Conservation (phyloP, 78 protist species). For the Guillardia theta region DNA sequence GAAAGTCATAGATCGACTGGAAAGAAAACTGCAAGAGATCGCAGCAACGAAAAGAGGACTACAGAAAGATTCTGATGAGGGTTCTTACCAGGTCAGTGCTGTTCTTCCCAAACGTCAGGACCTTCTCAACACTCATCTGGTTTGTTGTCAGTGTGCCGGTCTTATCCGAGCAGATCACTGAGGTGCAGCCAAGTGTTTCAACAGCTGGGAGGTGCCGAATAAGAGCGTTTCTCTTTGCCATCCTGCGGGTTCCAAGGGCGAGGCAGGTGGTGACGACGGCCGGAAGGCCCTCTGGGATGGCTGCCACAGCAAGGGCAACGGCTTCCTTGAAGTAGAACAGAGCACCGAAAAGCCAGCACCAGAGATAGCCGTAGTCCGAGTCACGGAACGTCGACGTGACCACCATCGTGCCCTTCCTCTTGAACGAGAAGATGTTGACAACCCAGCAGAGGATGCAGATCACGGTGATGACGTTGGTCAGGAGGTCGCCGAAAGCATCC, state of each 20-base stretch:
- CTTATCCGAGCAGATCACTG: slow-evolving; percentile 94
- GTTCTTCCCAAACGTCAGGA: background rate
- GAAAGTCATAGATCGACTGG: background rate
- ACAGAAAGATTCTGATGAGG: background rate
- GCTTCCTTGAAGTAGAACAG: slow-evolving; percentile 78
- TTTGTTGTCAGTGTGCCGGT: slow-evolving; percentile 96
- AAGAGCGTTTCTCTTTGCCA: slow-evolving; percentile 85
- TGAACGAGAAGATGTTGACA: slow-evolving; percentile 13
- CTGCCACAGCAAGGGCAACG: slow-evolving; percentile 93
- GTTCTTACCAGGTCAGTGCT: background rate
- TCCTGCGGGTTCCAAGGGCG: slow-evolving; percentile 80
- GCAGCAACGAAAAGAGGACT: background rate
- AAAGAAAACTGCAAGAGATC: background rate
- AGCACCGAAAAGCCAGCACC: slow-evolving; percentile 53
- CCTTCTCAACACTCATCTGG: slow-evolving; percentile 77
- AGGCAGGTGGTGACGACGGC: slow-evolving; percentile 94
- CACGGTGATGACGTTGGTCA: slow-evolving; percentile 59
- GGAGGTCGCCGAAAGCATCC: slow-evolving; percentile 75
- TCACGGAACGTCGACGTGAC: background rate
- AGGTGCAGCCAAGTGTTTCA: slow-evolving; percentile 93
- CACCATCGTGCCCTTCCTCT: background rate
- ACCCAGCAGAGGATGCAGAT: slow-evolving; percentile 45
- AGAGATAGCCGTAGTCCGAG: background rate
- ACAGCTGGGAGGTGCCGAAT: slow-evolving; percentile 85
- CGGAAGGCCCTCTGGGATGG: slow-evolving; percentile 94